Base-by-base conservation (phyloP, 768 basidiomycete species). In the Lentinus brumalis region DNA sequence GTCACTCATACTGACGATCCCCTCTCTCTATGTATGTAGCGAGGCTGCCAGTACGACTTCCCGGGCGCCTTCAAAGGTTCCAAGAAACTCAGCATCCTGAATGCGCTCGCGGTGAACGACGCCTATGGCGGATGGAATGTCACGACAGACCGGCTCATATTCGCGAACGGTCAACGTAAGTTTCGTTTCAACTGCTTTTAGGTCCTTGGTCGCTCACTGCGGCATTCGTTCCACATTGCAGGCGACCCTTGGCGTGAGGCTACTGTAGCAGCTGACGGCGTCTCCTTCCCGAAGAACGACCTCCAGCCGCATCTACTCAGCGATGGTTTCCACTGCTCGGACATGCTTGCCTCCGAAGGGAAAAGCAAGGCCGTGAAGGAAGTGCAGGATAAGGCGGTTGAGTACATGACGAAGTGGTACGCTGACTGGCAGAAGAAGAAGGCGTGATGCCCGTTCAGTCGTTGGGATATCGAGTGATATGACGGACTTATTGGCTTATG, bases 221-320 rank as follows among this genome's bases (percentile, higher is more conserved):
- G 50, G 45, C n/a, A 11, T 40, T 42, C 21, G 18, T 41, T 10
- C 40, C 50, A 46, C 18, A 15, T 7, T 15, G 4, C 44, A 89
- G 87, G 86, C 40, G 88, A 90, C 66, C 88, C 89, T 18, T 90
- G 88, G 88, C 80, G 82, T 46, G 84, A 86, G 55, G 81, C 84
- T 8, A 89, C 88, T 0, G 77, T 89, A 10, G 89, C 87, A 3
- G 83, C 87, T 0, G 77, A 81, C 18, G 77, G 76, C 9, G 74
- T 78, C 15, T 59, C 70, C 52, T 73, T 79, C 50, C 40, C 70
- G 18, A 86, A 79, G 66, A 86, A 83, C 1, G 56, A 78, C 1
- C 68, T 70, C 1, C 86, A 87, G 64, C 84, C 85, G 0, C 86
- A 90, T 59, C 79, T 76, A 10, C 68, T 82, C 11, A 74, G 82